phyloP scores from a whole-genome alignment of 129 eudicot species.

The Escallonia rubra region DNA sequence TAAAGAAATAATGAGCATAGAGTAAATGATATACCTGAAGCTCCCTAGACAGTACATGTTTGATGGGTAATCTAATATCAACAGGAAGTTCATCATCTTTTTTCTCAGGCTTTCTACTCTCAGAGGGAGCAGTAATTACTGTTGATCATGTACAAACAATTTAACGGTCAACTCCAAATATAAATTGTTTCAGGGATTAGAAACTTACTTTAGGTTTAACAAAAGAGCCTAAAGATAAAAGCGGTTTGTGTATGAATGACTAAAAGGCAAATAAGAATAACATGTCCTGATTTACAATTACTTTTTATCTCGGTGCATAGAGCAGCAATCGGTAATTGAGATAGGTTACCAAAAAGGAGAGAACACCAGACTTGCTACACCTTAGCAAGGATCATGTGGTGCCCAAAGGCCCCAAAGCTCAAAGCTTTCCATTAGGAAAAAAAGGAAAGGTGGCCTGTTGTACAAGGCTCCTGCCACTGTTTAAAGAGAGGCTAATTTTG shows the following conservation, averaged over 20 bases:
- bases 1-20: neutral
- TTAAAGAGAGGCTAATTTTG: too few relatives aligned
- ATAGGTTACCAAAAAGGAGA: too few relatives aligned
- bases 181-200: neutral
- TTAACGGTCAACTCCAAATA: constrained; percentile 29
- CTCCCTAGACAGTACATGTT: constrained; percentile 75
- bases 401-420: too few relatives aligned
- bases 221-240: neutral
- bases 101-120: constrained; percentile 43
- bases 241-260: neutral
- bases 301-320: too few relatives aligned
- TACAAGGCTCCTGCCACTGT: too few relatives aligned
- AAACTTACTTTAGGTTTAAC: neutral
- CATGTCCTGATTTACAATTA: too few relatives aligned
- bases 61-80: constrained; percentile 64
- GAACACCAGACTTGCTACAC: too few relatives aligned
- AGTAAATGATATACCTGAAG: constrained; percentile 49
- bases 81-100: constrained; percentile 50
- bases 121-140: constrained; percentile 48
- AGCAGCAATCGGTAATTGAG: too few relatives aligned
- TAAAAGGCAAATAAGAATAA: neutral
- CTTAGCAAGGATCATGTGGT: too few relatives aligned
- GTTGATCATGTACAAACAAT: constrained; percentile 29
- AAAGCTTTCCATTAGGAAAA: too few relatives aligned
- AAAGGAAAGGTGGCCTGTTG: too few relatives aligned